These are phyloP conservation scores for Didymella pinodella DNA, from an alignment of 2,329 filamentous ascomycete species.

Conservation along the genomic window DNA sequence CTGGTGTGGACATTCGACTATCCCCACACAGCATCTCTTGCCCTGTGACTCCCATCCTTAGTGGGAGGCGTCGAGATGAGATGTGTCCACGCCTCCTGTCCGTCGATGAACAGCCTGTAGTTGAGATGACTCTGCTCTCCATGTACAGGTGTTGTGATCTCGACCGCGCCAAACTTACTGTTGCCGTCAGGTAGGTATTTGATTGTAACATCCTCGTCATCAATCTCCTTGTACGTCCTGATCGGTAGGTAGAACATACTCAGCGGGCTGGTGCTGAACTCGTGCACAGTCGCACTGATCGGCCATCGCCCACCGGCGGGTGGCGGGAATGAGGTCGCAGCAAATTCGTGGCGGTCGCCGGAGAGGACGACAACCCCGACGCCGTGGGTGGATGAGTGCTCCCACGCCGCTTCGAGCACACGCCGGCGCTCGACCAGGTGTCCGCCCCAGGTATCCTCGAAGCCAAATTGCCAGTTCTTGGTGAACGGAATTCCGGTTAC, in stretches of 20 bases:
- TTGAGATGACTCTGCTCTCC: constrained; percentile 75
- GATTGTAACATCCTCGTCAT: constrained; percentile 81
- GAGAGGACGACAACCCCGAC: constrained; percentile 83
- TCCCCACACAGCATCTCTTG: constrained; percentile 58
- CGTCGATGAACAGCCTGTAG: constrained; percentile 85
- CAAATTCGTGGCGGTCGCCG: constrained; percentile 97
- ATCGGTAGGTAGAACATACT: constrained; percentile 94
- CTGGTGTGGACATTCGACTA: neutral
- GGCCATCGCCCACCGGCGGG: constrained; percentile 67
- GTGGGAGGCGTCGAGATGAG: constrained; percentile 55
- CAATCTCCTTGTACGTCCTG: constrained; percentile 81
- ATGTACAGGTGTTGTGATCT: constrained; percentile 73
- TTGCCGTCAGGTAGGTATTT: constrained; percentile 89
- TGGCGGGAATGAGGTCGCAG: constrained; percentile 77
- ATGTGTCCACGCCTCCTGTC: constrained; percentile 76
- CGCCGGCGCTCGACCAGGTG: constrained; percentile 81
- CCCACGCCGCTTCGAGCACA: constrained; percentile 93
- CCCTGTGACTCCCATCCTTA: constrained; percentile 51
- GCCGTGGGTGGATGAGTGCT: constrained; percentile 72
- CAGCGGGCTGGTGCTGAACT: constrained; percentile 90
- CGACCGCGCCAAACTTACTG: constrained; percentile 85
- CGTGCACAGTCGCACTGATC: constrained; percentile 67
- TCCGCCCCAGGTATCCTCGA: constrained; percentile 91
- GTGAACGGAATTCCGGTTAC: constrained; percentile 93
- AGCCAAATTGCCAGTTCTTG: constrained; percentile 94